Evolutionary conservation across 179 eudicot genomes (phyloP).

Genomic region (Heliamphora pulchella): DNA sequence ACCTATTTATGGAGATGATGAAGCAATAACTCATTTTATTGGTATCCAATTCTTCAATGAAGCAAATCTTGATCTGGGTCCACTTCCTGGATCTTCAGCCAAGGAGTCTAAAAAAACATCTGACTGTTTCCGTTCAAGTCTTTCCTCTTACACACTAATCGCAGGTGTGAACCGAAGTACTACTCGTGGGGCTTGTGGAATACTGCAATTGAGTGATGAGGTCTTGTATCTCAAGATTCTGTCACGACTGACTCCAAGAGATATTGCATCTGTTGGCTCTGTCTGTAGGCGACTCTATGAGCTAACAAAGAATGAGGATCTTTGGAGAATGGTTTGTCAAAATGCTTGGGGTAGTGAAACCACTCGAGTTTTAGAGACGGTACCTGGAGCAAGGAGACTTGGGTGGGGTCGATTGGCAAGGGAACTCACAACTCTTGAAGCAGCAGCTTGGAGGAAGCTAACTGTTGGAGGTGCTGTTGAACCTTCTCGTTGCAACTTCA

Average conservation of each 20-base stretch:
- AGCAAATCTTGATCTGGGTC: constrained; percentile 68
- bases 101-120: constrained; percentile 46
- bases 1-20: constrained; percentile 88
- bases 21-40: constrained; percentile 65
- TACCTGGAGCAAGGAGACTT: constrained; percentile 79
- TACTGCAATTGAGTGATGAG: constrained; percentile 76
- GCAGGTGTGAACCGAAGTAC: constrained; percentile 34
- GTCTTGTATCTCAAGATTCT: constrained; percentile 67
- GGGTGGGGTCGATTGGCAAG: constrained; percentile 94
- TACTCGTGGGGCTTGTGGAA: constrained; percentile 56
- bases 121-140: constrained; percentile 46
- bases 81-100: constrained; percentile 48
- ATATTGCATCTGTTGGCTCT: constrained; percentile 83
- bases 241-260: constrained; percentile 73
- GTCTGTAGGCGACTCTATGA: constrained; percentile 63
- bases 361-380: constrained; percentile 70
- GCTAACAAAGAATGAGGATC: constrained; percentile 70
- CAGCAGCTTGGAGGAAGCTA: constrained; percentile 88
- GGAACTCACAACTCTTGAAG: constrained; percentile 89
- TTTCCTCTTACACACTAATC: constrained; percentile 33
- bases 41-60: constrained; percentile 80
- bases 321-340: constrained; percentile 92
- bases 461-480: constrained; percentile 86
- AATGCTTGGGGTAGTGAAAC: constrained; percentile 98
- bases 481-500: constrained; percentile 93